Evolutionary conservation across 164 flowering plant species (phyloP).

Genomic region (Vitis amurensis): DNA sequence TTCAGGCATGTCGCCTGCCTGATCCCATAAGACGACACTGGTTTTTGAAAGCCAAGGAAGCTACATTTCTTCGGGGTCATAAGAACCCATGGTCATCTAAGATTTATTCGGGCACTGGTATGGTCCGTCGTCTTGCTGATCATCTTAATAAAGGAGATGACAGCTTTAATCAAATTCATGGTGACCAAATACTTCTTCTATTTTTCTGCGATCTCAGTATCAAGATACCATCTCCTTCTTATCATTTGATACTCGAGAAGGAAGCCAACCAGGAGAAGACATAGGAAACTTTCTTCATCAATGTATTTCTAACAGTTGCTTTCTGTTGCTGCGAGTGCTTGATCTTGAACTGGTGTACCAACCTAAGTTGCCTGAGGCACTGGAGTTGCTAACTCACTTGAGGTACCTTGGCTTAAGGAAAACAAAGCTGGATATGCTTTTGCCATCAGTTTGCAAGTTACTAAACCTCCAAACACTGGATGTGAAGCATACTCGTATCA

Average conservation of each 20-base stretch:
- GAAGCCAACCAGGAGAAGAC: no score
- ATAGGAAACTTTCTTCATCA: neutral
- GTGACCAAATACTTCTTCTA: no score
- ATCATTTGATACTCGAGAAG: no score
- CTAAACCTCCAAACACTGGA: conserved; percentile 12
- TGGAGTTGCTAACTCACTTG: neutral
- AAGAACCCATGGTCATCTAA: neutral
- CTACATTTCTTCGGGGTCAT: neutral
- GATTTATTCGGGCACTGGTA: no score
- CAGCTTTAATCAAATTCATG: no score
- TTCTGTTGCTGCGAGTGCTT: conserved; percentile 3
- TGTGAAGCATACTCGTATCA: neutral
- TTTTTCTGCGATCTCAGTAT: no score
- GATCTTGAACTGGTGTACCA: neutral
- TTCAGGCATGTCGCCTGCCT: conserved; percentile 16
- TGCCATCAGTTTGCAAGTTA: conserved; percentile 4
- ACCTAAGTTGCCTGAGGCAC: neutral
- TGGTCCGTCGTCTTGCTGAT: no score
- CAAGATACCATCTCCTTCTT: no score
- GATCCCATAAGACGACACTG: conserved; percentile 12
- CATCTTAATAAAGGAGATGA: no score
- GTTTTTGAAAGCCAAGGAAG: neutral
- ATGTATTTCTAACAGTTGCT: neutral
- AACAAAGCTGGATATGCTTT: neutral
- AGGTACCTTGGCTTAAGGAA: conserved; percentile 5